Evolutionary conservation across 345 rosid genomes (phyloP).

Genomic region (Carallia pectinifolia): DNA sequence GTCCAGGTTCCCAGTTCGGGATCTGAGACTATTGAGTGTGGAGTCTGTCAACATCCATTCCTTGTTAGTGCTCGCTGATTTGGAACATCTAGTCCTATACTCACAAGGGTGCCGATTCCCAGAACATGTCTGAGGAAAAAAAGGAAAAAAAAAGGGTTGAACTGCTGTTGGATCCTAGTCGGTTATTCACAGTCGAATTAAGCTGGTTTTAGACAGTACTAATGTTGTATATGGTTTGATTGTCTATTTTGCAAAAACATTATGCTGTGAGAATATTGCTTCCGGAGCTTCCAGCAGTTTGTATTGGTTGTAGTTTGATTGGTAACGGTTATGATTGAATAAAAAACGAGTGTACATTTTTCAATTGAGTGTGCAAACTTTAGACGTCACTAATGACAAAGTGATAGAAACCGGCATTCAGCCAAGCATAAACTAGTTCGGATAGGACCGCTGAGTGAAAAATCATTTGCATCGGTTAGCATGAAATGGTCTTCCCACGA

Average conservation of each 20-base stretch:
- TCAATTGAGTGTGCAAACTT: no score
- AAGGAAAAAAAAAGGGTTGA: neutral
- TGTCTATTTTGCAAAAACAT: neutral
- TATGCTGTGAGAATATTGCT: slow-evolving; percentile 1
- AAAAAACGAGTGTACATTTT: neutral
- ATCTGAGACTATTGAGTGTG: slow-evolving; percentile 97
- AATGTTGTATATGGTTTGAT: slow-evolving; percentile 7
- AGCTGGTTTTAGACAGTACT: neutral
- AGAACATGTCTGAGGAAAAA: neutral
- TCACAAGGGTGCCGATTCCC: neutral
- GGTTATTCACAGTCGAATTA: neutral
- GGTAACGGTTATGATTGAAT: neutral
- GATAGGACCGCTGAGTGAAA: no score
- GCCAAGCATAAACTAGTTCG: no score
- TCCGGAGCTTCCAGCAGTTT: neutral
- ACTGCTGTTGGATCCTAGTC: neutral
- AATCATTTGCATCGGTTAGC: no score
- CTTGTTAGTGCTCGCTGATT: slow-evolving; percentile 82
- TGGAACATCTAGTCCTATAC: neutral
- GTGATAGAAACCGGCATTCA: no score
- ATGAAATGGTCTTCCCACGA: no score
- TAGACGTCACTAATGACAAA: no score
- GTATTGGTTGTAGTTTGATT: slow-evolving; percentile 11
- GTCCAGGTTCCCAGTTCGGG: slow-evolving; percentile 99
- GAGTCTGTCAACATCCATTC: slow-evolving; percentile 96